Evolutionary conservation across 371 early-diverging fungal species (phyloP).

Genomic region (Rhizopus stolonifer): DNA sequence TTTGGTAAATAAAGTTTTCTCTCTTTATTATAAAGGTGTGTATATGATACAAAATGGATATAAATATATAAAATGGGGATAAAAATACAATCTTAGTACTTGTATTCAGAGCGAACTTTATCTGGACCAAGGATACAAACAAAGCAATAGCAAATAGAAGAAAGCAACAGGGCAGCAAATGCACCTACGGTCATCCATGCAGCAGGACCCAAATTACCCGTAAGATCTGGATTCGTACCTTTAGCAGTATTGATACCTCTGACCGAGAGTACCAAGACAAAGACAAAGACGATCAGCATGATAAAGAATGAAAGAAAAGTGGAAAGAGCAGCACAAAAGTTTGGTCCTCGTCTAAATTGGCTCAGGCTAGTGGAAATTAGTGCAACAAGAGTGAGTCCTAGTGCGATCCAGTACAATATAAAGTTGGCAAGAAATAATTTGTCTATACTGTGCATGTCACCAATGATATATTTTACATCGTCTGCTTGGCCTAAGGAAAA

Average conservation of each 20-base stretch:
- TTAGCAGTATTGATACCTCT: conserved; percentile 27
- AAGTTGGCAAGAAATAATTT: conserved; percentile 30
- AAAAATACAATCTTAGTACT: too few relatives aligned
- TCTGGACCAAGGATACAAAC: conserved; percentile 26
- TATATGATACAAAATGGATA: too few relatives aligned
- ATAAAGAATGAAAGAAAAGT: conserved; percentile 26
- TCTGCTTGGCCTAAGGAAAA: background rate
- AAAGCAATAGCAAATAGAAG: conserved; percentile 25
- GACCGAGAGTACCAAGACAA: conserved; percentile 21
- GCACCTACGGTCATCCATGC: conserved; percentile 36
- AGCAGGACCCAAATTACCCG: conserved; percentile 35
- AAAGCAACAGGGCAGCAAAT: conserved; percentile 22
- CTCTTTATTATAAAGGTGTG: too few relatives aligned
- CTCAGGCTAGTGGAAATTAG: conserved; percentile 23
- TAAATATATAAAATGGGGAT: too few relatives aligned
- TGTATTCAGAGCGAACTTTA: conserved; percentile 16
- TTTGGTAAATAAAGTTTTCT: too few relatives aligned
- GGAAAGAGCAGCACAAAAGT: conserved; percentile 18
- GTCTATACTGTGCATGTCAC: conserved; percentile 1
- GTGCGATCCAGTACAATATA: conserved; percentile 32
- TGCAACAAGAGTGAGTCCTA: conserved; percentile 30
- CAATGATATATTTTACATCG: conserved; percentile 6
- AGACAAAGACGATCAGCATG: conserved; percentile 15
- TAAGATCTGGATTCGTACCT: conserved; percentile 14
- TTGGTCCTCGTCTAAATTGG: conserved; percentile 22